These are phyloP conservation scores for Penicillium sp. DNA, from an alignment of 2,329 filamentous ascomycete species.

Conservation along the genomic window DNA sequence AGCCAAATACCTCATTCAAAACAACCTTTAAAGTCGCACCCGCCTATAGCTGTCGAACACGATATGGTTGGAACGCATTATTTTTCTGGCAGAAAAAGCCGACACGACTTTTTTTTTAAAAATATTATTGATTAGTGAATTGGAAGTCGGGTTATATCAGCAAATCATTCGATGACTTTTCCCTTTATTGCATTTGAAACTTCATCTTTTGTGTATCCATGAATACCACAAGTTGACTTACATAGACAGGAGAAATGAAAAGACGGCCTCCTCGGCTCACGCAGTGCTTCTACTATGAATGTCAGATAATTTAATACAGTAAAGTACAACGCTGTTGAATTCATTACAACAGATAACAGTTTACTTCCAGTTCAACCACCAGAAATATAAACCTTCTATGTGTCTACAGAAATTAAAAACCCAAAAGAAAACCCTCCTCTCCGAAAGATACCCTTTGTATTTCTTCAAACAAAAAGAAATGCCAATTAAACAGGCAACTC, in stretches of 20 bases:
- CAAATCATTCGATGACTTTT: not conserved
- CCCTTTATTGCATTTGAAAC: not conserved
- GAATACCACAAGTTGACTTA: not conserved
- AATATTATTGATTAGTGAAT: not conserved
- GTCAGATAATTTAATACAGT: not conserved
- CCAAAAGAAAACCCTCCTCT: not conserved
- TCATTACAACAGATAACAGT: not conserved
- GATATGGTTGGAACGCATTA: not conserved
- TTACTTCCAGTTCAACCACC: not conserved
- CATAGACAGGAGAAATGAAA: not conserved
- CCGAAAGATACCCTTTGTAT: not conserved
- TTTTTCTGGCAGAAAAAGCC: not conserved
- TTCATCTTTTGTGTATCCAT: not conserved
- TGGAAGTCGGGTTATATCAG: not conserved
- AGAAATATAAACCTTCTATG: not conserved
- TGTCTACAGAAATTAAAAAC: not conserved
- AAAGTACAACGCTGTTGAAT: not conserved
- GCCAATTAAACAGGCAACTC: constrained; percentile 52
- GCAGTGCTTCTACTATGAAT: not conserved
- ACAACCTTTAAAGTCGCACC: constrained; percentile 22
- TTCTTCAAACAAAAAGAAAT: not conserved
- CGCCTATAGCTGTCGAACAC: not conserved
- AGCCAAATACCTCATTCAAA: constrained; percentile 78
- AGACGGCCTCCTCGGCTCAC: not conserved
- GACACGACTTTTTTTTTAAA: no score